phyloP scores from a whole-genome alignment of 2,329 filamentous ascomycete species.

The Tympanopsis confertula region DNA sequence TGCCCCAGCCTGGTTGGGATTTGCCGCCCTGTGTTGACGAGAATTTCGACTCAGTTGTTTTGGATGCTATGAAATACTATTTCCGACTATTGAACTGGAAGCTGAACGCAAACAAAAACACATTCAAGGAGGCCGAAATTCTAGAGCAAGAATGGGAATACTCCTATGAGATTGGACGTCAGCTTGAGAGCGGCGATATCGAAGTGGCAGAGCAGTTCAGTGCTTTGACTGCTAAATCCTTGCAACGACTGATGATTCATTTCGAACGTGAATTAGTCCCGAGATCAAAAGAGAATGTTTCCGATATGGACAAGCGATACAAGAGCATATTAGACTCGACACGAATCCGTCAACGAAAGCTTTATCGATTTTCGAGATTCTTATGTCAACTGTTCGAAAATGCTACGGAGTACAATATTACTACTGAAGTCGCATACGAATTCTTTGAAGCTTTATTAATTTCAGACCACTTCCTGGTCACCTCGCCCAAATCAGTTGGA shows the following conservation, averaged over 20 bases:
- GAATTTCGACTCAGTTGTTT: conserved; percentile 80
- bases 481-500: neutral
- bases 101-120: conserved; percentile 92
- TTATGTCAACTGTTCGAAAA: conserved; percentile 1
- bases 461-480: conserved; percentile 1
- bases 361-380: conserved; percentile 1
- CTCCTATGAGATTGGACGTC: conserved; percentile 81
- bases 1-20: conserved; percentile 87
- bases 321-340: neutral
- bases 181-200: conserved; percentile 85
- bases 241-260: conserved; percentile 1
- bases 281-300: neutral
- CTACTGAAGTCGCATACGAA: neutral
- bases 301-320: conserved; percentile 1
- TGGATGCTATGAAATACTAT: conserved; percentile 92
- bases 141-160: conserved; percentile 97
- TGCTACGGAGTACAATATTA: neutral
- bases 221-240: conserved; percentile 51
- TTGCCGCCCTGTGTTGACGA: conserved; percentile 93
- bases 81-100: conserved; percentile 99
- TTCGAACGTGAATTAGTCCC: neutral
- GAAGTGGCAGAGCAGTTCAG: conserved; percentile 95
- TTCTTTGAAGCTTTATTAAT: neutral
- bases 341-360: neutral
- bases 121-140: conserved; percentile 96